Base-by-base conservation (phyloP, 176 grass and related monocot species). In the Paspalum notatum region DNA sequence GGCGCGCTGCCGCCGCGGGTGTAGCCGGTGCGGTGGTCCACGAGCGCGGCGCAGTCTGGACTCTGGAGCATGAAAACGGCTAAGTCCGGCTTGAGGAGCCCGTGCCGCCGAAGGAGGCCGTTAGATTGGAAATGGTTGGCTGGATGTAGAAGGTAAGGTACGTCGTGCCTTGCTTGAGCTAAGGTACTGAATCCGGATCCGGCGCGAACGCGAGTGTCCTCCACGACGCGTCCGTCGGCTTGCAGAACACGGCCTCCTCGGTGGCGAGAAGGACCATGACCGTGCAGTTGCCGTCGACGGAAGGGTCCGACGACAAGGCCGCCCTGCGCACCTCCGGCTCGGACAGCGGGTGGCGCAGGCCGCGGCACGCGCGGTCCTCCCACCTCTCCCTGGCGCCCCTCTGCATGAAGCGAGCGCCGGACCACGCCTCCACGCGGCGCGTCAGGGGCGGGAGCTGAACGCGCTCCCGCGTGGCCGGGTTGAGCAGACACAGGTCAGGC, bases 401-500 rank as follows among this genome's bases (percentile, higher is more conserved):
- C 59, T 15, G 6, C 59, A 78, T 63, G 59, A 78, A 51, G 17
- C 44, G 45, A 0, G 76, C 40, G 47, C 47, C 40, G 8, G 69
- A 53, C 20, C 75, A 75, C 37, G 76, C 61, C 42, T 78, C 60
- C 40, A 48, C 80, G 0, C 55, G 72, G 46, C 14, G 17, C 52
- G 50, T n/a, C 38, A 87, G 81, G 6, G 46, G 22, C 14, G 79
- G 85, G 51, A 87, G 78, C n/a, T 48, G 48, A 12, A 87, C 40
- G 27, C 42, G 58, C 37, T 46, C 70, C 46, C 62, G 20, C 20
- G 71, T 87, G 47, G 60, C 56, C 48, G 69, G 85, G 44, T 83
- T 83, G 46, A 88, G 68, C n/a, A 88, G 53, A 17, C 61, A 83
- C 57, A 79, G 38, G 66, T 88, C 86, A 3, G 55, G 51, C 58